Evolutionary conservation across 305 asterid species (phyloP).

Genomic region (Fraxinus ornus): DNA sequence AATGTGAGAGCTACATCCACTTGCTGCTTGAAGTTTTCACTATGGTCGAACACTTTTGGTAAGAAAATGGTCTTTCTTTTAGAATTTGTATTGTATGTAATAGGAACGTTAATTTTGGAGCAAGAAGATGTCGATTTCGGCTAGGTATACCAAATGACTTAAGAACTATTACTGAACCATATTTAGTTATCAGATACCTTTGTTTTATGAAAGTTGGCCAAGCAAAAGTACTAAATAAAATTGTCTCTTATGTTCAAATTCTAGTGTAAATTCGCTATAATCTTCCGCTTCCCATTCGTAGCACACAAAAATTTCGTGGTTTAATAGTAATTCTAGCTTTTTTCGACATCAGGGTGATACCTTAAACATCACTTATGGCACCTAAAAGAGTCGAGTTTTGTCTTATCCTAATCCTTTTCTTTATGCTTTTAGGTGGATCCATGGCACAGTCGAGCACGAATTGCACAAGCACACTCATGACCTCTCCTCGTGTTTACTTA

Average conservation of each 20-base stretch:
- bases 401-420: conserved; percentile 21
- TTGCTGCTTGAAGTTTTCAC: not conserved
- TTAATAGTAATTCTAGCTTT: not conserved
- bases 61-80: not conserved
- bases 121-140: not conserved
- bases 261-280: conserved; percentile 13
- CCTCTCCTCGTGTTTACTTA: conserved; percentile 51
- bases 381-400: conserved; percentile 15
- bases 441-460: conserved; percentile 33
- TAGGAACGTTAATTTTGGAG: not conserved
- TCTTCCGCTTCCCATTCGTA: not conserved
- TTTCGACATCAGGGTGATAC: not conserved
- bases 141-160: not conserved
- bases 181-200: not conserved
- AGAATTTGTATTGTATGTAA: not conserved
- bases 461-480: conserved; percentile 37
- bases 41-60: not conserved
- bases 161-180: not conserved
- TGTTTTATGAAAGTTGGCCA: conserved; percentile 12
- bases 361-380: conserved; percentile 25
- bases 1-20: not conserved
- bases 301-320: not conserved
- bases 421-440: conserved; percentile 19
- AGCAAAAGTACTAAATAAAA: conserved; percentile 27
- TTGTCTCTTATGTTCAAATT: conserved; percentile 18